Percentiles rank a stretch among this genome's conserved stretches.
phyloP scores from a whole-genome alignment of 352 stramenopile genomes.

The Halophytophthora batemanensis region DNA sequence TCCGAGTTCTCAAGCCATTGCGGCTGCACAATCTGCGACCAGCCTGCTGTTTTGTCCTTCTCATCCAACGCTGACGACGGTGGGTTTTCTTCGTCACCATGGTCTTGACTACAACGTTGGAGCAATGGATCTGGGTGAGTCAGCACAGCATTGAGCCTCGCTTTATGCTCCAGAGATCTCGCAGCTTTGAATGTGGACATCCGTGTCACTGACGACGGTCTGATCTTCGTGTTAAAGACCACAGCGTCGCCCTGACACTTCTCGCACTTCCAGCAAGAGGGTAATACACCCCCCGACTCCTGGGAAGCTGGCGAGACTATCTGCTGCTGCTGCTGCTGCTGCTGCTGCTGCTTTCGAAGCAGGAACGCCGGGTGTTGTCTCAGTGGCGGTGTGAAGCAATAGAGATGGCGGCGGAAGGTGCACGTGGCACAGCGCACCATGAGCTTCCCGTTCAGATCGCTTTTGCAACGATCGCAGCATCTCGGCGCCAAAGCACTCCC shows the following conservation, averaged over 20 bases:
- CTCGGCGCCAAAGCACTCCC: conserved; percentile 10
- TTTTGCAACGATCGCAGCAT: conserved; percentile 55
- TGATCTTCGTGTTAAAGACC: conserved; percentile 20
- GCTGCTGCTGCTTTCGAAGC: conserved; percentile 15
- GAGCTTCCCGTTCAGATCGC: conserved; percentile 66
- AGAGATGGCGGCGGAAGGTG: conserved; percentile 56
- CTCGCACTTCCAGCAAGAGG: conserved; percentile 23
- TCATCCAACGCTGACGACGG: background rate
- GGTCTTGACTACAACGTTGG: background rate
- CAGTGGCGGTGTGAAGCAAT: conserved; percentile 63
- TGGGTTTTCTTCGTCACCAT: background rate
- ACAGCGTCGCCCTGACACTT: conserved; percentile 23
- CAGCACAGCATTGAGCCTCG: conserved; percentile 3
- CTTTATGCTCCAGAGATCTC: background rate
- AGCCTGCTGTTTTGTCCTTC: background rate
- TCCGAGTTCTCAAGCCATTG: conserved; percentile 18
- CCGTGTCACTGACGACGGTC: conserved; percentile 1
- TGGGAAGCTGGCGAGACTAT: background rate
- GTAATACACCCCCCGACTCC: background rate
- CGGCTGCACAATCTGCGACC: conserved; percentile 15
- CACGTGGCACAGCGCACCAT: conserved; percentile 48
- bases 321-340: conserved; percentile 10
- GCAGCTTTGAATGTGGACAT: conserved; percentile 1
- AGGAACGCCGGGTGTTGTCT: conserved; percentile 54
- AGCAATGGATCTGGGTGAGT: background rate